Percentiles rank a stretch among this genome's conserved stretches.
These are phyloP conservation scores for Lycium barbarum DNA, from an alignment of 257 asterid species.

Conservation along the genomic window DNA sequence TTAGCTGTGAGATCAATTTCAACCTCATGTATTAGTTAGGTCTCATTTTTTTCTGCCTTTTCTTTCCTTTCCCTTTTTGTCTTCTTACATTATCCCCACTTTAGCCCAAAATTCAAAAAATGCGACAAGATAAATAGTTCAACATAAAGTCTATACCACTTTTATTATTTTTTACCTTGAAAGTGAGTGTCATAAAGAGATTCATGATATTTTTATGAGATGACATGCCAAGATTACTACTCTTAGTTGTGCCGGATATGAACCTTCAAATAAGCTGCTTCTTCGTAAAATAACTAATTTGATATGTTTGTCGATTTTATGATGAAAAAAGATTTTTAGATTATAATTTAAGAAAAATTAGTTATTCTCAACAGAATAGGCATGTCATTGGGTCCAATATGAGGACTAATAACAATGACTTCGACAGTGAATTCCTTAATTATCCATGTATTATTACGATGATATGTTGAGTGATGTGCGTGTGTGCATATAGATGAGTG, in stretches of 20 bases:
- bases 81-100: neutral
- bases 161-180: neutral
- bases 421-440: neutral
- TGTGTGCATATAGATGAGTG: no score
- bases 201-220: neutral
- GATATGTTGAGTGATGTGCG: no score
- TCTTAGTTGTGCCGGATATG: neutral
- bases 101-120: neutral
- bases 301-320: neutral
- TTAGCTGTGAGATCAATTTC: conserved; percentile 38
- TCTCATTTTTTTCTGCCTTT: neutral
- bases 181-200: conserved; percentile 7
- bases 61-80: neutral
- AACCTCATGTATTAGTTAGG: neutral
- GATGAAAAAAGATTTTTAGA: neutral
- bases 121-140: neutral
- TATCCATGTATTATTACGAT: neutral
- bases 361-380: neutral
- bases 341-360: no score
- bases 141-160: neutral
- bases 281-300: neutral
- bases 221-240: neutral
- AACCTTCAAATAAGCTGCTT: neutral
- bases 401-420: neutral
- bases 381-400: neutral